Conservation (phyloP, 2,329 filamentous ascomycete species). For the Stagonosporopsis vannaccii region DNA sequence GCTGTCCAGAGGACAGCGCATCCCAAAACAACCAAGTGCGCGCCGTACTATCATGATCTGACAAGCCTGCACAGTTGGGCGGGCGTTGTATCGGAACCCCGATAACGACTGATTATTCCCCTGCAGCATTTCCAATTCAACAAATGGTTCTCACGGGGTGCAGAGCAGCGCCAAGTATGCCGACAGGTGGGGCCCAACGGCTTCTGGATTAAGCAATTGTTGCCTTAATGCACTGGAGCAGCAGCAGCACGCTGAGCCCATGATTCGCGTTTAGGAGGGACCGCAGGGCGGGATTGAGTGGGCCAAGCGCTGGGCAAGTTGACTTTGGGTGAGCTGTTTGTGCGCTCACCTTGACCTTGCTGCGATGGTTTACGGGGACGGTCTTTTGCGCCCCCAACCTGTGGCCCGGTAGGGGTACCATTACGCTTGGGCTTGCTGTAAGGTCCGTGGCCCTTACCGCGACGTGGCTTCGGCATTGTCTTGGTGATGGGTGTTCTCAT, state of each 20-base stretch:
- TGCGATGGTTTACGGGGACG: constrained; percentile 43
- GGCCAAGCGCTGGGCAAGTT: constrained; percentile 38
- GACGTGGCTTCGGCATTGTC: constrained; percentile 38
- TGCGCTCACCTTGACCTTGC: constrained; percentile 36
- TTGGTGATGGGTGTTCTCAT: constrained; percentile 40
- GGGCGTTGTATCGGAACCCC: constrained; percentile 4
- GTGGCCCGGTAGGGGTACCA: constrained; percentile 26
- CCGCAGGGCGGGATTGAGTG: constrained; percentile 32
- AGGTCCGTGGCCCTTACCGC: constrained; percentile 18
- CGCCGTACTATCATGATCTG: constrained; percentile 22
- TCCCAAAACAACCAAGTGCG: constrained; percentile 19
- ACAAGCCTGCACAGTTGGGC: constrained; percentile 11
- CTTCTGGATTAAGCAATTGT: background rate
- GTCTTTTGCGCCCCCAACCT: constrained; percentile 31
- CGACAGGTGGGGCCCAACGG: background rate
- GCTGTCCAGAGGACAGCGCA: constrained; percentile 12
- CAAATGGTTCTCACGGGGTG: constrained; percentile 1
- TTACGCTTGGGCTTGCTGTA: constrained; percentile 39
- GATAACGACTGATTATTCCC: constrained; percentile 9
- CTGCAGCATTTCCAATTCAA: constrained; percentile 4
- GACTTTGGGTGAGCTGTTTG: constrained; percentile 33
- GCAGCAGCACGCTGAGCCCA: constrained; percentile 20
- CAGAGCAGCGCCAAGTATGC: background rate
- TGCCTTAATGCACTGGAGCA: constrained; percentile 12
- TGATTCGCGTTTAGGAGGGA: constrained; percentile 24